Conservation (phyloP, 2,329 filamentous ascomycete genomes). For the Talaromyces piceae region DNA sequence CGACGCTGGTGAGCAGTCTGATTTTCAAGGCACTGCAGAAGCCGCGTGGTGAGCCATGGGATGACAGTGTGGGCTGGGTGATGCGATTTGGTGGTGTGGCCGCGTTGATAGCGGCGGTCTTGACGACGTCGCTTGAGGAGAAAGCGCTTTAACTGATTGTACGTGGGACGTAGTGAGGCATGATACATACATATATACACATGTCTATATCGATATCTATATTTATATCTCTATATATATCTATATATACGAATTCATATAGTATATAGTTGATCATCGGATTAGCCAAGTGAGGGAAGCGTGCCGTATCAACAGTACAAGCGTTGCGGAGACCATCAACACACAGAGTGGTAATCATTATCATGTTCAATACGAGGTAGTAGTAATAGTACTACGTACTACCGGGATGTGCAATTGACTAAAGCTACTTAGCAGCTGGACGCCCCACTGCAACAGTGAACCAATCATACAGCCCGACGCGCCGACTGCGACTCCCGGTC, state of each 20-base stretch:
- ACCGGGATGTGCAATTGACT: too few species aligned
- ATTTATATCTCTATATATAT: background rate
- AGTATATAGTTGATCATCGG: too few species aligned
- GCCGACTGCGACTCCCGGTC: background rate
- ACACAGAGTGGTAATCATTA: too few species aligned
- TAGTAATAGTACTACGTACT: too few species aligned
- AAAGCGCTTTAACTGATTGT: slow-evolving; percentile 33
- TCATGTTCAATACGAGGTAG: too few species aligned
- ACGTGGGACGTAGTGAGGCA: background rate
- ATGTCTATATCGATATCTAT: background rate
- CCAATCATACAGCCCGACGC: background rate
- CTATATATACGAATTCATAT: too few species aligned
- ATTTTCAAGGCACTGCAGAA: slow-evolving; percentile 86
- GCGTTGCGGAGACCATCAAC: too few species aligned
- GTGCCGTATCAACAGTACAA: too few species aligned
- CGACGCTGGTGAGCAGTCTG: slow-evolving; percentile 72
- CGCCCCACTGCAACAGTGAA: background rate
- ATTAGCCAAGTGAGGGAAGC: too few species aligned
- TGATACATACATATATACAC: background rate
- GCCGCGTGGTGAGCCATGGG: slow-evolving; percentile 72
- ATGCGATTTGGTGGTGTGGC: slow-evolving; percentile 75
- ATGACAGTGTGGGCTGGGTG: slow-evolving; percentile 81
- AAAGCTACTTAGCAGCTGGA: too few species aligned
- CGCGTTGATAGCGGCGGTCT: slow-evolving; percentile 67
- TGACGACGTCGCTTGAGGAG: slow-evolving; percentile 62